phyloP scores from a whole-genome alignment of 495 filamentous ascomycete species.

The Aspergillus hancockii region DNA sequence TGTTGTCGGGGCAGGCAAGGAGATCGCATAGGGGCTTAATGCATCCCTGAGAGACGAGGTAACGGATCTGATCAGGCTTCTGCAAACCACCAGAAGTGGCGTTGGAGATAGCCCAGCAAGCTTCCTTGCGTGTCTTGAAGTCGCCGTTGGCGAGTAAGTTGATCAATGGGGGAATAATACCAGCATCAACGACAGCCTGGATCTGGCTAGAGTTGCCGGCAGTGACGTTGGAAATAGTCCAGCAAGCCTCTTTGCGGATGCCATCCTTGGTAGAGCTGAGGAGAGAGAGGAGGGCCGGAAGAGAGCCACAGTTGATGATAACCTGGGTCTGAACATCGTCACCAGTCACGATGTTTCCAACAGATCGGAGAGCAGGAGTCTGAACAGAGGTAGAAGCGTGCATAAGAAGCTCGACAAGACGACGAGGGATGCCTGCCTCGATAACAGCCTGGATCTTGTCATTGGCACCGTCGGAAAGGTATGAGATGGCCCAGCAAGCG shows the following conservation, averaged over 20 bases:
- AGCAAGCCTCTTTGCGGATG: conserved; percentile 99
- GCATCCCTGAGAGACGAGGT: conserved; percentile 88
- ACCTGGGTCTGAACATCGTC: conserved; percentile 99
- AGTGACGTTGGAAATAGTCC: conserved; percentile 99
- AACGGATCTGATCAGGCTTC: conserved; percentile 98
- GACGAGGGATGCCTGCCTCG: conserved; percentile 95
- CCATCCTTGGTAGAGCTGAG: conserved; percentile 97
- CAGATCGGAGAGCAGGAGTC: conserved; percentile 93
- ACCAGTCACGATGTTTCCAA: conserved; percentile 98
- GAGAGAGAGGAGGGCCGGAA: conserved; percentile 88
- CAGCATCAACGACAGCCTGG: conserved; percentile 93
- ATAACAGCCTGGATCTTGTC: conserved; percentile 99
- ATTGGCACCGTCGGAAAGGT: conserved; percentile 97
- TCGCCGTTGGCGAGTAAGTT: conserved; percentile 94
- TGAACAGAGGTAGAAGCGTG: conserved; percentile 99
- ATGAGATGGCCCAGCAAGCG: conserved; percentile 99
- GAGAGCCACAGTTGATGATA: conserved; percentile 96
- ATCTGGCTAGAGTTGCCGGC: conserved; percentile 98
- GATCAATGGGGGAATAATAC: conserved; percentile 94
- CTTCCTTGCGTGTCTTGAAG: conserved; percentile 99
- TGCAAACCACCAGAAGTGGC: conserved; percentile 96
- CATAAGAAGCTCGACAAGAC: conserved; percentile 96
- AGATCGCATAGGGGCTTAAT: conserved; percentile 98
- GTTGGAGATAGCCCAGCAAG: conserved; percentile 99
- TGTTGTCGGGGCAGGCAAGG: conserved; percentile 96